Percentiles rank a stretch among this genome's conserved stretches.
These are phyloP conservation scores for Cyamopsis tetragonoloba DNA, from an alignment of 306 rosid genomes.

Conservation along the genomic window DNA sequence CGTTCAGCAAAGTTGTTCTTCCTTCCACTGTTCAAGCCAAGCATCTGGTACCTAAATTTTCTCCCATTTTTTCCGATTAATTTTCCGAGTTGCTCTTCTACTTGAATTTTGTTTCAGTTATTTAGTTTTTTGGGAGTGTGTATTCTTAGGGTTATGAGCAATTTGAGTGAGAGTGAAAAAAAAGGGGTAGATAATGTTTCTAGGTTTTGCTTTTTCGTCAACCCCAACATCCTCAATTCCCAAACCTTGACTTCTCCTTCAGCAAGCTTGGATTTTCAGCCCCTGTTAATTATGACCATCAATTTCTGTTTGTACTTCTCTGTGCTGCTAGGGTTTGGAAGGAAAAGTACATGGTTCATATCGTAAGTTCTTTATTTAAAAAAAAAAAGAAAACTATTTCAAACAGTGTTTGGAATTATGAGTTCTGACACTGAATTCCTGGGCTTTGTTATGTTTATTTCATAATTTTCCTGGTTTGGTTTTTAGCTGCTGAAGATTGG, in stretches of 20 bases:
- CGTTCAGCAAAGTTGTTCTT: conserved; percentile 78
- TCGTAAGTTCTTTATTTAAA: not conserved
- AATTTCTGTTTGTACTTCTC: not conserved
- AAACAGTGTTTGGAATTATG: not conserved
- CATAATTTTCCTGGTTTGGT: not conserved
- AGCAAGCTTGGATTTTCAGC: conserved; percentile 1
- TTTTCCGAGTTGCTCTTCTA: too few species aligned
- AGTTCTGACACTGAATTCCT: not conserved
- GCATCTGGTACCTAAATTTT: conserved; percentile 64
- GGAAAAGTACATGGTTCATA: not conserved
- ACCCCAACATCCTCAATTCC: not conserved
- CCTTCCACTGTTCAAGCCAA: conserved; percentile 59
- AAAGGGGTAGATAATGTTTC: not conserved
- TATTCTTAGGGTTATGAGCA: conserved; percentile 18
- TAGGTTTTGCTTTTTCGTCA: conserved; percentile 1
- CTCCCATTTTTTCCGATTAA: not conserved
- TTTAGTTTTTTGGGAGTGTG: not conserved
- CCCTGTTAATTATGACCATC: not conserved
- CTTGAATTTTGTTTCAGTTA: not conserved
- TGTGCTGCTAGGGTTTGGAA: conserved; percentile 6
- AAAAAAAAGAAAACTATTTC: not conserved
- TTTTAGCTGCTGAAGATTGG: not conserved
- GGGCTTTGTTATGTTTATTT: not conserved
- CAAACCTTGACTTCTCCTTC: not conserved
- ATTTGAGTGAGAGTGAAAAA: conserved; percentile 21